Conservation (phyloP, 805 yeast genomes). For the Kazachstania psychrophila region DNA sequence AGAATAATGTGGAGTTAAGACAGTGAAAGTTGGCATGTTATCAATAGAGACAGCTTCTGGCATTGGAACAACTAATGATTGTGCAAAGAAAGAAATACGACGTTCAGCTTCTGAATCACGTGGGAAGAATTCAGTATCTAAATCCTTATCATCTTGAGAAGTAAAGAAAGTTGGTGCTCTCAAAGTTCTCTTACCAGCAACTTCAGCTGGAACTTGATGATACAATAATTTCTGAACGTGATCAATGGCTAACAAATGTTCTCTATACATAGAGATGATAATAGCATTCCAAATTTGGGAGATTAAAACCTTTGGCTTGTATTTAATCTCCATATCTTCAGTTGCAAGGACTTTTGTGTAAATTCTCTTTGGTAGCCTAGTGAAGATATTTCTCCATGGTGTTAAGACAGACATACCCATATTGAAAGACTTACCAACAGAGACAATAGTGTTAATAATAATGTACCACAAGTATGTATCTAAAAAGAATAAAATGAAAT, state of each 20-base stretch:
- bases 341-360: slow-evolving; percentile 96
- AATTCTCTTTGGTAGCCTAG: slow-evolving; percentile 96
- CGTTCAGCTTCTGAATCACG: slow-evolving; percentile 96
- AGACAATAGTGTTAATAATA: slow-evolving; percentile 84
- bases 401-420: slow-evolving; percentile 97
- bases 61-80: slow-evolving; percentile 94
- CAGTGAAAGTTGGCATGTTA: slow-evolving; percentile 98
- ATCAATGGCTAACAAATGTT: slow-evolving; percentile 93
- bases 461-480: slow-evolving; percentile 99
- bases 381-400: slow-evolving; percentile 98
- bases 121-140: slow-evolving; percentile 95
- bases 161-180: slow-evolving; percentile 98
- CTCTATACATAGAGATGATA: slow-evolving; percentile 98
- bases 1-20: slow-evolving; percentile 88
- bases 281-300: slow-evolving; percentile 99
- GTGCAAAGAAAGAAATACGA: slow-evolving; percentile 98
- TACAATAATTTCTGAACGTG: slow-evolving; percentile 95
- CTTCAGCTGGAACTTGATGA: slow-evolving; percentile 96
- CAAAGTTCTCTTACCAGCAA: slow-evolving; percentile 94
- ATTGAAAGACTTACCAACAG: slow-evolving; percentile 95
- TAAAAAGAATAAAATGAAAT: slow-evolving; percentile 88
- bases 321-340: slow-evolving; percentile 96
- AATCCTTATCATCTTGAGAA: slow-evolving; percentile 82
- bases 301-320: slow-evolving; percentile 94
- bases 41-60: slow-evolving; percentile 98